Conservation (phyloP, 2,329 filamentous ascomycete species). For the Fusarium sp. region DNA sequence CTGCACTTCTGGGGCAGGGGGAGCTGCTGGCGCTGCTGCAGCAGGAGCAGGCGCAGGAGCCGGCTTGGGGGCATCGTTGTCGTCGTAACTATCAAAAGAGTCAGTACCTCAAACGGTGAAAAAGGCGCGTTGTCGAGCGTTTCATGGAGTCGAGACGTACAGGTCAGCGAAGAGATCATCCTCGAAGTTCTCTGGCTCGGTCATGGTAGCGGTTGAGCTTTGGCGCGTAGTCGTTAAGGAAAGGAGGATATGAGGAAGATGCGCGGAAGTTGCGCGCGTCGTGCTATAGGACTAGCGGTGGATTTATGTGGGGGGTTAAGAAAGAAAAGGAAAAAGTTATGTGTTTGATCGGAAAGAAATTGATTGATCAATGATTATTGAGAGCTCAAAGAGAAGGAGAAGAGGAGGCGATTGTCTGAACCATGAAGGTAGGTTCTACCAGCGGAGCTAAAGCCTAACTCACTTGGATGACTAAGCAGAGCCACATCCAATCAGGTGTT, state of each 20-base stretch:
- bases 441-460: conserved; percentile 27
- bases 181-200: conserved; percentile 84
- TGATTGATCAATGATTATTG: conserved; percentile 4
- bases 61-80: conserved; percentile 63
- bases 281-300: not conserved
- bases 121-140: not conserved
- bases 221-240: conserved; percentile 19
- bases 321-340: not conserved
- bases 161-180: conserved; percentile 97
- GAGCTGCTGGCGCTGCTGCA: conserved; percentile 33
- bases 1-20: conserved; percentile 43
- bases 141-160: conserved; percentile 64
- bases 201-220: conserved; percentile 64
- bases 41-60: conserved; percentile 48
- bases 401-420: conserved; percentile 30
- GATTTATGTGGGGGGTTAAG: not conserved
- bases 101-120: conserved; percentile 7
- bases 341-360: conserved; percentile 2
- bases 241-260: conserved; percentile 9
- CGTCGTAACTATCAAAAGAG: conserved; percentile 67
- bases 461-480: conserved; percentile 37
- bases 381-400: conserved; percentile 25
- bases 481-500: conserved; percentile 22
- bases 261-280: conserved; percentile 10
- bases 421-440: conserved; percentile 35